These are phyloP conservation scores for Gautieria morchelliformis DNA, from an alignment of 768 basidiomycete species.

Conservation along the genomic window DNA sequence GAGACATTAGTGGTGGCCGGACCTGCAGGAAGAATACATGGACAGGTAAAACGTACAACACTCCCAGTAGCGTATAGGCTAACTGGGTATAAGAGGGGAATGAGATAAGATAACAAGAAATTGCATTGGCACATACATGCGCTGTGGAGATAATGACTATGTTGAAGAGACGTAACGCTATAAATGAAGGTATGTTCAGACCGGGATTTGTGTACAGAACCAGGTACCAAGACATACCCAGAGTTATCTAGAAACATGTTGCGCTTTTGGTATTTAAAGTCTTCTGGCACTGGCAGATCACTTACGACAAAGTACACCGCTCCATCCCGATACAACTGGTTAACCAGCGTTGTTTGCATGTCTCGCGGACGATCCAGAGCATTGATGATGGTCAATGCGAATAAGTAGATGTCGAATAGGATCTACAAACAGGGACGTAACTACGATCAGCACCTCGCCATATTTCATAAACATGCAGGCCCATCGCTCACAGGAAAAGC, in stretches of 20 bases:
- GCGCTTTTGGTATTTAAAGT: background rate
- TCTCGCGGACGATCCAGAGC: slow-evolving; percentile 3
- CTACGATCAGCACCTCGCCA: no score
- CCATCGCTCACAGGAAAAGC: background rate
- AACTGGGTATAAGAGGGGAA: background rate
- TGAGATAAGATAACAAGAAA: background rate
- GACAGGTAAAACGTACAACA: background rate
- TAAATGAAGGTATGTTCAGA: background rate
- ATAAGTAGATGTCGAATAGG: slow-evolving; percentile 1
- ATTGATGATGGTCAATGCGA: slow-evolving; percentile 2
- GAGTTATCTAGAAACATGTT: background rate
- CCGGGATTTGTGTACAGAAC: background rate
- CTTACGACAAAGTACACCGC: background rate
- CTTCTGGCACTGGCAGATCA: background rate
- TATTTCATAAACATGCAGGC: background rate
- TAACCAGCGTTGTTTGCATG: background rate
- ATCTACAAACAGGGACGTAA: background rate
- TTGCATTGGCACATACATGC: background rate
- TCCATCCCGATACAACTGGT: slow-evolving; percentile 4
- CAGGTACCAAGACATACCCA: background rate
- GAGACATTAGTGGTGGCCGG: background rate
- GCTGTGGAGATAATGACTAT: background rate
- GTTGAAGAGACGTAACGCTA: background rate
- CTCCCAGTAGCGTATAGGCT: background rate
- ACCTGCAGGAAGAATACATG: background rate